These are phyloP conservation scores for Silene uniflora DNA, from an alignment of 148 eudicot species.

Conservation along the genomic window DNA sequence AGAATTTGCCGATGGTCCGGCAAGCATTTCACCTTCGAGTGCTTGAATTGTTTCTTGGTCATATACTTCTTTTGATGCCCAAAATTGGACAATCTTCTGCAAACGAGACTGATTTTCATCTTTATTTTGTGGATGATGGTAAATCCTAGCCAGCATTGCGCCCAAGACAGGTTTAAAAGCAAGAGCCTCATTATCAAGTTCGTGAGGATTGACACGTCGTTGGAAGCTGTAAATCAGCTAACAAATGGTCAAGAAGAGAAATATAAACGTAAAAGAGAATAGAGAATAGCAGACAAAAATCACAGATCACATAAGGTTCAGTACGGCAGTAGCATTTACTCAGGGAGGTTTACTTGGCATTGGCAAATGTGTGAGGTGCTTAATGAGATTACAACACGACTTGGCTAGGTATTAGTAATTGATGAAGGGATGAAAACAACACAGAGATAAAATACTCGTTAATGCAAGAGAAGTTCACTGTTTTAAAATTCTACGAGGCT, in stretches of 20 bases:
- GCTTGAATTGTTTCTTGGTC: conserved; percentile 71
- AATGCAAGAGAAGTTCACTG: not conserved
- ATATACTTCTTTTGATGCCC: conserved; percentile 97
- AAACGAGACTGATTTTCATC: conserved; percentile 90
- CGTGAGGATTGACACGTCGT: conserved; percentile 68
- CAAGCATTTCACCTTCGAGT: conserved; percentile 86
- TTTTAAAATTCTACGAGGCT: not conserved
- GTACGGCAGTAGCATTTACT: not conserved
- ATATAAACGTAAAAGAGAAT: not conserved
- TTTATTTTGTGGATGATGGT: conserved; percentile 84
- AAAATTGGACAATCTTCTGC: conserved; percentile 88
- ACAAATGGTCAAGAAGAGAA: conserved; percentile 9
- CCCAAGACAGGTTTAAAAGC: conserved; percentile 94
- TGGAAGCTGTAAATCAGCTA: conserved; percentile 69
- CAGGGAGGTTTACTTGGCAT: not conserved
- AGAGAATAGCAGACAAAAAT: not conserved
- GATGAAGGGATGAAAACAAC: not conserved
- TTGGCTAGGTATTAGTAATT: not conserved
- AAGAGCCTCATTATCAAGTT: conserved; percentile 94
- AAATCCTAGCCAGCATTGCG: conserved; percentile 83
- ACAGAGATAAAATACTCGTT: not conserved
- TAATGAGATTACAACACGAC: not conserved
- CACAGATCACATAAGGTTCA: not conserved
- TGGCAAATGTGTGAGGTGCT: not conserved
- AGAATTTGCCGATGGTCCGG: conserved; percentile 49